Conservation (phyloP, 352 stramenopile genomes). For the Globisporangium uncinulatum region DNA sequence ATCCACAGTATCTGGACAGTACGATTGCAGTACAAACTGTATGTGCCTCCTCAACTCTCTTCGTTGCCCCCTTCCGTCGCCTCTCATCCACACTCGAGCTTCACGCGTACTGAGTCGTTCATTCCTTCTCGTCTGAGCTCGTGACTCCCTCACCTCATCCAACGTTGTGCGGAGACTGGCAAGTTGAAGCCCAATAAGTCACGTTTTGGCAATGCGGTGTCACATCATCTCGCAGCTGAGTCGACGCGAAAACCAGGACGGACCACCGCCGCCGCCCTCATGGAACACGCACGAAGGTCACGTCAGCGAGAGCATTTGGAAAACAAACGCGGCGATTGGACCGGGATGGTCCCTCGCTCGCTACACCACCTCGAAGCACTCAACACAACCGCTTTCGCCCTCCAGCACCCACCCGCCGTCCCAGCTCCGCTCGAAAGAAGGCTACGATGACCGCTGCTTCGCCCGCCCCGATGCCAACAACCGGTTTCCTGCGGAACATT, state of each 20-base stretch:
- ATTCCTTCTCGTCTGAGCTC: no score
- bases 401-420: not conserved
- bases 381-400: conserved; percentile 7
- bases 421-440: not conserved
- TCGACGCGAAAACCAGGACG: not conserved
- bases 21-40: no score
- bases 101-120: no score
- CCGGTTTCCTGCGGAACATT: conserved; percentile 38
- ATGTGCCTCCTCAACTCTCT: no score
- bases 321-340: not conserved
- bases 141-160: no score
- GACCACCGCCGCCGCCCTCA: not conserved
- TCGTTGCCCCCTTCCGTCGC: no score
- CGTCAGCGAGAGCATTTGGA: not conserved
- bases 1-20: no score
- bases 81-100: no score
- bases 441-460: conserved; percentile 3
- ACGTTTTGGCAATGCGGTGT: no score
- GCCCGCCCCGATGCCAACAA: conserved; percentile 10
- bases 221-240: no score
- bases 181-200: no score
- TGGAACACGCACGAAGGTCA: not conserved
- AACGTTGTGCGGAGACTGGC: no score
- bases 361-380: not conserved
- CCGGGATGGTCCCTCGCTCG: not conserved